Evolutionary conservation across 2,329 filamentous ascomycete species (phyloP), one percentile per base, ranked within the genome.

Genomic region (Fusarium bactridioides): DNA sequence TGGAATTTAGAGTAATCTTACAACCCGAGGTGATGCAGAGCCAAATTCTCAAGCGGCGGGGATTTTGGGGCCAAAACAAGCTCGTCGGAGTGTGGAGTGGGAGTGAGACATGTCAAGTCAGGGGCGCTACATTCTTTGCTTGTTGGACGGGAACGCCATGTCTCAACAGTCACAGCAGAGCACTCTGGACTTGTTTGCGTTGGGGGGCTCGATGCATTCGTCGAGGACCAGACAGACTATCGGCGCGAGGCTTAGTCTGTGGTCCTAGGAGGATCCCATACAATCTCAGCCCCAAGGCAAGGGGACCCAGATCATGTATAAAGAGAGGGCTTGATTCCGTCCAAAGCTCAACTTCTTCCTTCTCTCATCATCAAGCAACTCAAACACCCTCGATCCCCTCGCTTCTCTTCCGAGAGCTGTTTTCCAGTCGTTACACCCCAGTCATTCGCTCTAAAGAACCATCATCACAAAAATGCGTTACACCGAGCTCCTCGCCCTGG

Each of bases 361-460:
- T 70, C 66, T 64, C 73, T 69, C 75, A 51, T 59, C 72, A 76
- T 68, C 69, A 74, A 74, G 59, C 67, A 69, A 64, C 53, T 56
- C 69, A 69, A 70, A 69, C 71, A 73, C 57, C 78, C 79, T 81
- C 78, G 79, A 80, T 77, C 72, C 78, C 50, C 69, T 80, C 80
- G 67, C 73, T 76, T 75, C 71, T 69, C 50, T 59, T 66, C 76
- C 74, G 78, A 79, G 79, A 76, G 73, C 75, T 74, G 67, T 43
- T 73, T 61, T 27, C 61, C 74, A 67, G 72, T 79, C 74, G 64
- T 74, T 78, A 69, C 61, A 57, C 56, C 56, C 67, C 61, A 75
- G 68, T 77, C 78, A 76, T 73, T 77, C 72, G 69, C 72, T 78
- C 61, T 51, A 59, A n/a, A 64, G 50, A 60, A 64, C 58, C 62